Conservation (phyloP, 73 alveolate species). For the Tetrahymena malaccensis region DNA sequence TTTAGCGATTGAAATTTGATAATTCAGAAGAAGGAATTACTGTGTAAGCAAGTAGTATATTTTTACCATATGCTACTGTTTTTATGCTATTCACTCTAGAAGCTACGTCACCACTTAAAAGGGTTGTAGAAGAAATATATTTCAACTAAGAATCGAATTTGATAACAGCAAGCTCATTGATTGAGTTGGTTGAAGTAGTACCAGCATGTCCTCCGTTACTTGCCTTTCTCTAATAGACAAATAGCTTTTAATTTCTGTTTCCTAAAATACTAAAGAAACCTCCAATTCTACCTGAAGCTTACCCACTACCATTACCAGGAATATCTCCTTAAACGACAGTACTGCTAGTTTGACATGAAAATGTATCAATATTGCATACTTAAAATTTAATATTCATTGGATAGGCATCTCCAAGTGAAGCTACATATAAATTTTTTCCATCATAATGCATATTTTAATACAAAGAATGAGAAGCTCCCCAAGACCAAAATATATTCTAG, state of each 20-base stretch:
- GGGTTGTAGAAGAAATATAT: background rate
- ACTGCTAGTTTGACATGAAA: background rate
- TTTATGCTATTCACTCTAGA: background rate
- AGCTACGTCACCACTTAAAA: background rate
- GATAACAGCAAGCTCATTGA: background rate
- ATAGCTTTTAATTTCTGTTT: background rate
- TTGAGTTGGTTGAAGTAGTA: background rate
- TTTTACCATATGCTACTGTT: background rate
- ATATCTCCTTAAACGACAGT: background rate
- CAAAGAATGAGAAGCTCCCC: background rate
- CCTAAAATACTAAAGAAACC: background rate
- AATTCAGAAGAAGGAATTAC: background rate
- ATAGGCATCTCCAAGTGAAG: background rate
- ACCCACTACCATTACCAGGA: background rate
- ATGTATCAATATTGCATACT: background rate
- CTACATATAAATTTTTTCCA: background rate
- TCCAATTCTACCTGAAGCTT: background rate
- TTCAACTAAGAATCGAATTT: background rate
- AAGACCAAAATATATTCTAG: background rate
- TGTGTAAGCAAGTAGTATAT: background rate
- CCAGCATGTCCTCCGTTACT: background rate
- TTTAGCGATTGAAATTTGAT: background rate
- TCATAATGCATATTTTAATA: background rate
- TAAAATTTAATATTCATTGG: background rate
- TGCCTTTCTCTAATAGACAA: background rate